Base-by-base conservation (phyloP, 495 filamentous ascomycete species). In the Pyrenula aspistea region DNA sequence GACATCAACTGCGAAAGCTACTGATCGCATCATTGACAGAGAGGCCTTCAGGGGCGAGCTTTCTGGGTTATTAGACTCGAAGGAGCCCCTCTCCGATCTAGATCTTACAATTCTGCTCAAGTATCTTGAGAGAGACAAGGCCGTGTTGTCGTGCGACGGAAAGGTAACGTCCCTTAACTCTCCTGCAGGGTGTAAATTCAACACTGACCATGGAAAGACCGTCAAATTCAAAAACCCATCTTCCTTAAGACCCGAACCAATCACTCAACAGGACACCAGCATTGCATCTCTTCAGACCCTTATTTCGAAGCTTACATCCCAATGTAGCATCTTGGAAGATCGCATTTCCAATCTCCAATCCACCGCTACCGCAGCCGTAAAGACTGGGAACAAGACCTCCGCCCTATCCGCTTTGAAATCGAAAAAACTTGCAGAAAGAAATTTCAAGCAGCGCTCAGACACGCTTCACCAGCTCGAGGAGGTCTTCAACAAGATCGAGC, bases 381-480 rank as follows among this genome's bases (percentile, higher is more conserved):
- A 68, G 1, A 74, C 76, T 10, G 87, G 89, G 60, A 89, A 93
- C 66, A 73, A 79, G n/a, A 68, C 84, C 4, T 76, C 83, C 0
- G 93, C 93, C 3, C 72, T 90, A 2, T 80, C 85, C 0, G 82
- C 89, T 0, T 74, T 98, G n/a, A 83, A 83, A 36, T 86, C 81
- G 0, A 95, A 88, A 70, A 96, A 93, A 65, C 71, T 86, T 2
- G 83, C 82, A 22, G 89, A 94, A 64, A 73, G 78, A 8, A 85
- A 80, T 31, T 75, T 97, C 0, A 72, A 77, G 19, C 78, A 82
- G 53, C 83, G 89, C 2, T 76, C 83, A 22, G 83, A 82, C 10
- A 86, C 84, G 0, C 76, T 93, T 1, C 69, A 69, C n/a, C 90
- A 95, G 68, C 73, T 96, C 0, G 89, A 96, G 67, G 83, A 87